These are phyloP conservation scores for Samsoniella hepiali DNA, from an alignment of 2,329 filamentous ascomycete species.

Conservation along the genomic window DNA sequence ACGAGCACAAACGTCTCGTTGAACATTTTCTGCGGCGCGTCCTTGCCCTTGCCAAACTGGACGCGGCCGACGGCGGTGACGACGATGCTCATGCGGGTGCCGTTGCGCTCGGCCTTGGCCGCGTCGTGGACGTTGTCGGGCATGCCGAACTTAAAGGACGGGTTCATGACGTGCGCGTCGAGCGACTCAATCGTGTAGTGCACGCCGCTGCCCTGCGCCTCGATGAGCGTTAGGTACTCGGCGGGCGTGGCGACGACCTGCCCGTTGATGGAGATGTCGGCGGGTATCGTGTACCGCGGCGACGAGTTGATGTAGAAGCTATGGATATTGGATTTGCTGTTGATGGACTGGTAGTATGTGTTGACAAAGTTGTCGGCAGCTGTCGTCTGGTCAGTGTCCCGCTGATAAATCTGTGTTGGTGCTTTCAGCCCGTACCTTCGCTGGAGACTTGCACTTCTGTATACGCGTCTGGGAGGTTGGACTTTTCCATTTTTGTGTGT, in stretches of 20 bases:
- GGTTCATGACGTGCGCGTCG: slow-evolving; percentile 76
- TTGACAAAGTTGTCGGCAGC: slow-evolving; percentile 70
- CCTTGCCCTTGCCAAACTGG: slow-evolving; percentile 61
- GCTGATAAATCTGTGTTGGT: not conserved
- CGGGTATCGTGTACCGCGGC: slow-evolving; percentile 49
- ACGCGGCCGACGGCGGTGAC: slow-evolving; percentile 73
- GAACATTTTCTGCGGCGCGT: slow-evolving; percentile 64
- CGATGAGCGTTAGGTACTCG: slow-evolving; percentile 66
- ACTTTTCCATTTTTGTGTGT: slow-evolving; percentile 22
- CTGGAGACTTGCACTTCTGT: slow-evolving; percentile 44
- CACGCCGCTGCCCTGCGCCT: slow-evolving; percentile 55
- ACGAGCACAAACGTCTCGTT: slow-evolving; percentile 79
- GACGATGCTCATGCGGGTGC: slow-evolving; percentile 63
- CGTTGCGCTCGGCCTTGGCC: slow-evolving; percentile 45
- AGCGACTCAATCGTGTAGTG: slow-evolving; percentile 72
- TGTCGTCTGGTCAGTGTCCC: slow-evolving; percentile 30
- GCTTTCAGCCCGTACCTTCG: slow-evolving; percentile 38
- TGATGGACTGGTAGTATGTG: slow-evolving; percentile 72
- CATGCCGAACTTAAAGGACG: slow-evolving; percentile 58
- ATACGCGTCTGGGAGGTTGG: slow-evolving; percentile 40
- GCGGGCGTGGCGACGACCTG: slow-evolving; percentile 58
- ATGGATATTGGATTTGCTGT: slow-evolving; percentile 57
- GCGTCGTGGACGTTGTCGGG: slow-evolving; percentile 42
- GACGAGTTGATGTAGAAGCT: slow-evolving; percentile 68
- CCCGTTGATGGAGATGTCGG: slow-evolving; percentile 80